Evolutionary conservation across 148 eudicot genomes (phyloP), one percentile per base, ranked within the genome.

Genomic region (Camellia granthamiana): DNA sequence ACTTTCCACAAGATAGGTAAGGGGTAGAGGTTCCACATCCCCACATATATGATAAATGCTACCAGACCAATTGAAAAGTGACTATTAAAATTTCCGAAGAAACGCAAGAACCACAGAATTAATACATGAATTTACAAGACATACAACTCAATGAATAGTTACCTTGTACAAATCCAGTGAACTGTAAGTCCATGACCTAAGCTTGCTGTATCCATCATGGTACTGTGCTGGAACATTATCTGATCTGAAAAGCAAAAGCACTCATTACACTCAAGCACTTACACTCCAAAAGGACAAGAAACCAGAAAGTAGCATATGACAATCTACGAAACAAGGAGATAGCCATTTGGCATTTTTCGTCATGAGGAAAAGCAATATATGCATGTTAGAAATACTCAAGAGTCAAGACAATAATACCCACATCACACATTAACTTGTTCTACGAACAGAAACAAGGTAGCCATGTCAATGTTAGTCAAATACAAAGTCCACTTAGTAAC

Each of bases 161-260:
- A 95, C 98, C 97, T 90, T 92, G 78, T 93, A 96, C 67, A 90
- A 87, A 89, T 96, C 98, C 56, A 96, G 84, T 62, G 99, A 93
- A 62, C 86, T 87, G 74, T 93, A 90, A 38, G 99, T 91, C 99
- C 99, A 96, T 69, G 99, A 89, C 82, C 99, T 87, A 41, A 96
- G 91, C 84, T 96, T 91, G 90, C 95, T 82, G 72, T 92, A 96
- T 76, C 98, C 99, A 76, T 93, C 99, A 54, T 90, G 92, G 85
- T 92, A 93, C 80, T 89, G 92, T 75, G 88, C 89, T 69, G 99
- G 95, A 69, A 90, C 85, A 88, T 87, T 86, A 70, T 91, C 99
- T 77, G 88, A 83, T 84, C 98, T 95, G 90, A 65, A 83, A 79
- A 15, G 79, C 52, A 85, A 54, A 38, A 80, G 69, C 38, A 73